phyloP scores from a whole-genome alignment of 768 basidiomycete species.

The Boletus vermiculosoides region DNA sequence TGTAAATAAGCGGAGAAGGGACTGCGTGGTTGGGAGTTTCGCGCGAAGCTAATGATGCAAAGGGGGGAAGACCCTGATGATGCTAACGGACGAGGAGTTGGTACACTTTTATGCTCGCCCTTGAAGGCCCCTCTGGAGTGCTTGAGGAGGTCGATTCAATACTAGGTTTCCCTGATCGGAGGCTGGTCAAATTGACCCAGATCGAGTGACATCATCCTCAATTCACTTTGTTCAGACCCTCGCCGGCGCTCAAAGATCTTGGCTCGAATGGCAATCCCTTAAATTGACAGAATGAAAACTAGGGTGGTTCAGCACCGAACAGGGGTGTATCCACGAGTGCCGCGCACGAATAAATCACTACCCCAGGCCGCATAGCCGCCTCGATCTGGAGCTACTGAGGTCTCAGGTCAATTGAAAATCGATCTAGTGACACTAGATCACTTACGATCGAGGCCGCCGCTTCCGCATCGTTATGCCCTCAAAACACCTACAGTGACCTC shows the following conservation, averaged over 20 bases:
- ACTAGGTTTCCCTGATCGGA: conserved; percentile 6
- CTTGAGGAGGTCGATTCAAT: conserved; percentile 5
- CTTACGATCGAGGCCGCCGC: conserved; percentile 5
- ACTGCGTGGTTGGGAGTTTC: neutral
- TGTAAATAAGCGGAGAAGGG: conserved; percentile 1
- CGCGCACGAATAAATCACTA: conserved; percentile 7
- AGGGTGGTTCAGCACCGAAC: neutral
- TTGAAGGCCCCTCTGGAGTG: conserved; percentile 15
- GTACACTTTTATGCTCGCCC: conserved; percentile 9
- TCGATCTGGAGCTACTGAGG: neutral
- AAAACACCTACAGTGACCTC: conserved; percentile 78
- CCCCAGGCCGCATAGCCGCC: conserved; percentile 2
- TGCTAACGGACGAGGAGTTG: too few relatives aligned
- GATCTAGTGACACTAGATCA: neutral
- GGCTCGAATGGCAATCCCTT: conserved; percentile 2
- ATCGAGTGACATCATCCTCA: conserved; percentile 21
- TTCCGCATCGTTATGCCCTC: conserved; percentile 42
- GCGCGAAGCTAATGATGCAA: neutral
- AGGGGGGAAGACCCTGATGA: neutral
- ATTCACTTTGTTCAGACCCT: neutral
- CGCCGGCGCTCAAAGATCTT: neutral
- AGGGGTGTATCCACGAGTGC: conserved; percentile 15
- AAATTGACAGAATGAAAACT: conserved; percentile 5
- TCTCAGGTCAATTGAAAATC: neutral
- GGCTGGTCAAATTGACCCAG: neutral